Percentiles rank a stretch among this genome's conserved stretches.
These are phyloP conservation scores for Phytophthora ramorum DNA, from an alignment of 352 stramenopile species.

Conservation along the genomic window DNA sequence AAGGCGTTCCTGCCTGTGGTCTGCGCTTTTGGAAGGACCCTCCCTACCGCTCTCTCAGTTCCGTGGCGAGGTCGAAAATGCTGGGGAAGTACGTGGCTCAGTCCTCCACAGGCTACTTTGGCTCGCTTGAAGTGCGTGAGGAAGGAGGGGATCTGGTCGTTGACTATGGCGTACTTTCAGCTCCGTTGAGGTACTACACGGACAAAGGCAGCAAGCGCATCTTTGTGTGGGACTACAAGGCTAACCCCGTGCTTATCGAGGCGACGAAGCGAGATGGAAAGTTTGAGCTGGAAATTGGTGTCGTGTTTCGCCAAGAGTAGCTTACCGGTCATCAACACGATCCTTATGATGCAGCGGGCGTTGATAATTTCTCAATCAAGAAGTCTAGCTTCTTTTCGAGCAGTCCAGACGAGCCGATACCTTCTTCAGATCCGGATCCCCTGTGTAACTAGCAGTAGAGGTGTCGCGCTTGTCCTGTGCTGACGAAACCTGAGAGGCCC, in stretches of 20 bases:
- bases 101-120: constrained; percentile 48
- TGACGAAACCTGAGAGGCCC: constrained; percentile 5
- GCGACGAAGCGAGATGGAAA: constrained; percentile 26
- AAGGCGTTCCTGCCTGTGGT: constrained; percentile 47
- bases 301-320: constrained; percentile 38
- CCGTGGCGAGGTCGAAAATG: constrained; percentile 35
- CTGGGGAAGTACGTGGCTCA: constrained; percentile 53
- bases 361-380: constrained; percentile 25
- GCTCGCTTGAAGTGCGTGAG: constrained; percentile 37
- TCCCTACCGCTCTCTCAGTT: constrained; percentile 31
- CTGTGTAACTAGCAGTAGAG: neutral
- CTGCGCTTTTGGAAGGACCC: constrained; percentile 55
- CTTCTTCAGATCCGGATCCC: constrained; percentile 5
- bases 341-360: neutral
- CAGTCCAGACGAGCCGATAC: constrained; percentile 15
- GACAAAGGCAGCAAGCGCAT: constrained; percentile 26
- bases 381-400: constrained; percentile 28
- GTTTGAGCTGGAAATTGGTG: constrained; percentile 38
- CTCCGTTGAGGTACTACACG: constrained; percentile 37
- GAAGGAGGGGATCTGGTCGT: constrained; percentile 22
- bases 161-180: constrained; percentile 34
- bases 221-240: constrained; percentile 39
- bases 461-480: neutral
- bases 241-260: constrained; percentile 15
- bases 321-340: no score